Evolutionary conservation across 345 rosid species (phyloP).

Genomic region (Balakata baccata): DNA sequence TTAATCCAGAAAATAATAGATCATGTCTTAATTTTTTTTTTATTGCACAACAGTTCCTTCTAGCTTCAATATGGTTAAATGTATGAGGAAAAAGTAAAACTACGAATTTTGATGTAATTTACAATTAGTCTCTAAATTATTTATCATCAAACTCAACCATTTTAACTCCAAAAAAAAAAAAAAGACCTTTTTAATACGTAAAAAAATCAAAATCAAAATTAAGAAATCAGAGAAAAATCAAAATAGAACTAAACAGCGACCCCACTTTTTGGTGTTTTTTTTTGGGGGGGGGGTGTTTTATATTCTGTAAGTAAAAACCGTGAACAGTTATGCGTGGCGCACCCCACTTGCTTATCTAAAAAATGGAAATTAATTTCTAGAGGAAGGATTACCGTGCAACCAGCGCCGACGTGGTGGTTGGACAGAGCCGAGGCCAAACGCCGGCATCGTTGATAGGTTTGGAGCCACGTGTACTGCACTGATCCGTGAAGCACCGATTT

Average conservation of each 20-base stretch:
- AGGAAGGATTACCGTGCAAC: slow-evolving; percentile 55
- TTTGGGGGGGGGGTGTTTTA: too few relatives aligned
- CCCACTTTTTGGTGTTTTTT: too few relatives aligned
- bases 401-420: slow-evolving; percentile 53
- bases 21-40: too few relatives aligned
- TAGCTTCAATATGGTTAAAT: background rate
- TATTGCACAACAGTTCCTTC: background rate
- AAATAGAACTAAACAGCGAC: too few relatives aligned
- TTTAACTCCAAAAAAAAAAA: background rate
- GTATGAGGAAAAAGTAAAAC: too few relatives aligned
- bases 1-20: too few relatives aligned
- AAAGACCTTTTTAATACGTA: background rate
- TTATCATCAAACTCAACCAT: background rate
- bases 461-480: slow-evolving; percentile 62
- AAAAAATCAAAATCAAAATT: background rate
- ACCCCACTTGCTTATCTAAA: background rate
- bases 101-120: background rate
- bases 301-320: too few relatives aligned
- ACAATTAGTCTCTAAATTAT: background rate
- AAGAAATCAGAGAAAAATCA: too few relatives aligned
- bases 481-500: slow-evolving; percentile 65
- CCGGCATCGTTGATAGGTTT: slow-evolving; percentile 76
- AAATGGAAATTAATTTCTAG: too few relatives aligned
- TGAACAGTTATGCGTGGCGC: background rate
- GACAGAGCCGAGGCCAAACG: slow-evolving; percentile 81